A percentile compares a stretch with the other conserved stretches of the same genome.
phyloP scores from a whole-genome alignment of 2,329 filamentous ascomycete species.

The Aspergillus luchuensis region DNA sequence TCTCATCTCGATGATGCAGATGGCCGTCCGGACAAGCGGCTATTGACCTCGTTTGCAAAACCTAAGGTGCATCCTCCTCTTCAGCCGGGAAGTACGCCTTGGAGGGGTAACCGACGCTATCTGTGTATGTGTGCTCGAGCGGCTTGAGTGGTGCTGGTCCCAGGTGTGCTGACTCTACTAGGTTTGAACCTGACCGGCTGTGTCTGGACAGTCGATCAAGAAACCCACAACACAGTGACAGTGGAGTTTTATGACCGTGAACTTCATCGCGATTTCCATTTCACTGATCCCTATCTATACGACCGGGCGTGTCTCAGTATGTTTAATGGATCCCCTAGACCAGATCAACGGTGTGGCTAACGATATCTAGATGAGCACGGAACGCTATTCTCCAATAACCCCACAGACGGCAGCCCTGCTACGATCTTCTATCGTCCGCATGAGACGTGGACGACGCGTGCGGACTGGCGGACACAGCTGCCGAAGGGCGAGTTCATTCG shows the following conservation, averaged over 20 bases:
- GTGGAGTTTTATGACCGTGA: constrained; percentile 98
- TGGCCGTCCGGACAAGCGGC: constrained; percentile 54
- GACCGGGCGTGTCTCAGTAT: constrained; percentile 88
- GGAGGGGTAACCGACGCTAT: constrained; percentile 92
- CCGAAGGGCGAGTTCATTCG: constrained; percentile 83
- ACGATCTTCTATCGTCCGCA: constrained; percentile 95
- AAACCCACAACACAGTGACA: constrained; percentile 88
- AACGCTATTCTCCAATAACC: constrained; percentile 79
- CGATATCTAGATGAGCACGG: constrained; percentile 66
- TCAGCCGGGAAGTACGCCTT: constrained; percentile 92
- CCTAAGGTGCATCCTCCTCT: constrained; percentile 80
- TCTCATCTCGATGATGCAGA: constrained; percentile 50
- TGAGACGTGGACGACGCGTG: constrained; percentile 89
- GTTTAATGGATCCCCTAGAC: constrained; percentile 20
- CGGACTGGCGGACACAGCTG: constrained; percentile 87
- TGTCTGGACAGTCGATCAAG: constrained; percentile 96
- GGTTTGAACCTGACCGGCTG: constrained; percentile 86
- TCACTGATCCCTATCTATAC: constrained; percentile 93
- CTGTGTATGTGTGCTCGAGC: constrained; percentile 58
- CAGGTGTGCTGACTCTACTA: constrained; percentile 33
- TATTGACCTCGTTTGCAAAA: constrained; percentile 51
- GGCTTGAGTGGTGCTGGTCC: not conserved
- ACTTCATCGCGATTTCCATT: constrained; percentile 90
- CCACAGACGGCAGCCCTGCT: constrained; percentile 67
- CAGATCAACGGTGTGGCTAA: constrained; percentile 24